Evolutionary conservation across 169 alveolate genomes (phyloP), one percentile per base, ranked within the genome.

Genomic region (Plasmodium fragile): DNA sequence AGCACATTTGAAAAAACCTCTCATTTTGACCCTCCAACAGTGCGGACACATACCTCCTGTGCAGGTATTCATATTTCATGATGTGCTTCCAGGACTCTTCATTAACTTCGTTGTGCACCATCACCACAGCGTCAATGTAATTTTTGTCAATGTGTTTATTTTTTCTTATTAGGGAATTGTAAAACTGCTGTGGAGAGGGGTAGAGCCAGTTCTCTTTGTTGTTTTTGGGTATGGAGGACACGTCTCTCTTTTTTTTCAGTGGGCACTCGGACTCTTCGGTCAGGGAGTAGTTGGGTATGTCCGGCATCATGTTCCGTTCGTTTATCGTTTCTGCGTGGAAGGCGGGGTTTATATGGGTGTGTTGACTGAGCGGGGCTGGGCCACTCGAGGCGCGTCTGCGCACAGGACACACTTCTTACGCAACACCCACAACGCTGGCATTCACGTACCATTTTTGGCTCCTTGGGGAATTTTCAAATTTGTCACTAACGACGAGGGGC

Each of bases 181-280:
- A 97, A 81, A 97, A 97, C 87, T 97, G 98, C 93, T 92, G 97
- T n/a, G 98, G 94, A 1, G 98, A 97, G 13, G 98, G 98, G 78
- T 97, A 97, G 22, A 96, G 75, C 98, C 98, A 97, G 53, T 96
- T 78, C 49, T 87, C 93, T 16, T 78, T 41, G 10, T 22, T 53
- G 65, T 87, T 87, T 78, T 87, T 87, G 1, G 93, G 93, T 18
- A 87, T 87, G 1, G 93, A 87, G 18, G 93, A 87, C 2, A 75
- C 36, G 28, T 87, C 81, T 34, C 93, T 87, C 52, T 87, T 87
- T 43, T 49, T 77, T 45, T 78, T 87, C 52, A 87, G 70, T 43
- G 81, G 32, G 8, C 70, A 34, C 49, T 78, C 70, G 71, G 45
- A 25, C 25, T 87, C 73, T 78, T 55, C 36, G 18, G 34, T 16